phyloP scores from a whole-genome alignment of 148 eudicot species.

The Euryodendron excelsum region DNA sequence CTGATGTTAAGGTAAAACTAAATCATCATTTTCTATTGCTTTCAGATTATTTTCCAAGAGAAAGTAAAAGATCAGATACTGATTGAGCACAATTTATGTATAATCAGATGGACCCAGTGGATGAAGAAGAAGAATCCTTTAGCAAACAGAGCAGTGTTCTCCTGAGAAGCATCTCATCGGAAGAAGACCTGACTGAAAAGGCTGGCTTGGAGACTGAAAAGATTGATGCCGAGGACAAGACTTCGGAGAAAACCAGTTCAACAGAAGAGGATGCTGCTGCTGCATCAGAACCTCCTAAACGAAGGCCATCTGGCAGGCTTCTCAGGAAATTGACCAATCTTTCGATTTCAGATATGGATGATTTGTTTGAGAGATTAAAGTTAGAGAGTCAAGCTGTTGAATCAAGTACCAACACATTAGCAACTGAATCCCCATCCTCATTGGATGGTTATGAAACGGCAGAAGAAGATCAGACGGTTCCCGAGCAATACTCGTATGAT shows the following conservation, averaged over 20 bases:
- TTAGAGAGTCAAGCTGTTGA: conserved; percentile 26
- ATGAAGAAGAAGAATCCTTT: conserved; percentile 33
- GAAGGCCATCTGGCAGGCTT: conserved; percentile 20
- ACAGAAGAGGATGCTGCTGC: conserved; percentile 19
- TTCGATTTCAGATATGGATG: conserved; percentile 52
- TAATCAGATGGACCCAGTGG: conserved; percentile 69
- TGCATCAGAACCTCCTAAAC: conserved; percentile 18
- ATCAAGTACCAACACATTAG: background rate
- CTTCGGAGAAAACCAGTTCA: conserved; percentile 15
- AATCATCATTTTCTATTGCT: background rate
- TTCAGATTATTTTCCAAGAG: background rate
- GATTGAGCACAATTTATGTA: conserved; percentile 8
- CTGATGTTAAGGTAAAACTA: conserved; percentile 66
- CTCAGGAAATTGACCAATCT: conserved; percentile 40
- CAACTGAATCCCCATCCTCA: no score
- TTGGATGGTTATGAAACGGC: conserved; percentile 33
- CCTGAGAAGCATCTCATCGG: conserved; percentile 57
- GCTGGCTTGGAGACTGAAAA: conserved; percentile 26
- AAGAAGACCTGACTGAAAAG: conserved; percentile 52
- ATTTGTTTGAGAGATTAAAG: conserved; percentile 33
- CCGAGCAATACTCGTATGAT: conserved; percentile 15
- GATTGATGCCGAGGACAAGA: conserved; percentile 14
- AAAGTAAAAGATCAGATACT: conserved; percentile 5
- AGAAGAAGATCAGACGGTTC: conserved; percentile 27
- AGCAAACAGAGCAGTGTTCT: conserved; percentile 43